These are phyloP conservation scores for Batkoa obscura DNA, from an alignment of 371 early-diverging fungal species.

Conservation along the genomic window DNA sequence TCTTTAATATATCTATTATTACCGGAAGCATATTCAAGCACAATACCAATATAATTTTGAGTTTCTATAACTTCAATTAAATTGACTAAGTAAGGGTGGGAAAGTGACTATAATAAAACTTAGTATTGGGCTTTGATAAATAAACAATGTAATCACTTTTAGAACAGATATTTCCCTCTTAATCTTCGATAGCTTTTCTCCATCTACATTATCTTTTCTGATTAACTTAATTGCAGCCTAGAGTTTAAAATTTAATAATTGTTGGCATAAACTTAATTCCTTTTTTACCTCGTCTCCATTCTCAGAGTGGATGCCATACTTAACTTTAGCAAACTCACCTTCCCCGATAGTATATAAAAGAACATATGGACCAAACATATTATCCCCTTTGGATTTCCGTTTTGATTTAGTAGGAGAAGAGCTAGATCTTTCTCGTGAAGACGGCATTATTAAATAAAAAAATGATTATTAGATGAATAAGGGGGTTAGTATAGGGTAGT, in stretches of 20 bases:
- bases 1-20: neutral
- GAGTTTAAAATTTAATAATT: neutral
- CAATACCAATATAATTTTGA: slow-evolving; percentile 82
- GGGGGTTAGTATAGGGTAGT: too few relatives aligned
- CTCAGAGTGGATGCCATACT: slow-evolving; percentile 74
- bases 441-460: neutral
- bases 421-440: neutral
- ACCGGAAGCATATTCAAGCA: slow-evolving; percentile 87
- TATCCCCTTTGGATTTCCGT: slow-evolving; percentile 12
- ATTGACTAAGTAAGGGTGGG: slow-evolving; percentile 82
- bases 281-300: slow-evolving; percentile 71
- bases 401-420: neutral
- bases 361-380: slow-evolving; percentile 84
- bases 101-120: slow-evolving; percentile 33
- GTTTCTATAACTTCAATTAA: slow-evolving; percentile 93
- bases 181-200: slow-evolving; percentile 53
- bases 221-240: slow-evolving; percentile 70
- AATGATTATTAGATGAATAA: too few relatives aligned
- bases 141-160: slow-evolving; percentile 25
- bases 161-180: slow-evolving; percentile 66
- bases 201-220: slow-evolving; percentile 59
- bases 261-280: slow-evolving; percentile 3
- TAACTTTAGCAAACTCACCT: slow-evolving; percentile 97
- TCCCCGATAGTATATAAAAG: slow-evolving; percentile 91
- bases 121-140: neutral